phyloP scores from a whole-genome alignment of 2,329 filamentous ascomycete species.

The Cryoendolithus antarcticus region DNA sequence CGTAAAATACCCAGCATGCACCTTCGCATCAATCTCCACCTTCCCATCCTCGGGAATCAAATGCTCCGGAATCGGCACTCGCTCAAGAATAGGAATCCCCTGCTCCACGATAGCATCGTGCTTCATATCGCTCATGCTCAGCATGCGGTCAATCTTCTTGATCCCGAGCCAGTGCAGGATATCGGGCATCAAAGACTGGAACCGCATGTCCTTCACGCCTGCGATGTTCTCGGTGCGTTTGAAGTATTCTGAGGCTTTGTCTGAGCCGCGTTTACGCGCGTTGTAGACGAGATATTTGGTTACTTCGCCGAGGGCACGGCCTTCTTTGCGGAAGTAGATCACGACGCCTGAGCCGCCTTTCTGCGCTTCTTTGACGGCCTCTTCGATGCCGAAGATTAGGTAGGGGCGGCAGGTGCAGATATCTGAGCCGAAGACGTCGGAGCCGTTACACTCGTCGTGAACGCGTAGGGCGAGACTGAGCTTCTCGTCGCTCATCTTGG shows the following conservation, averaged over 20 bases:
- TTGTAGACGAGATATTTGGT: conserved; percentile 81
- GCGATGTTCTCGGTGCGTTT: conserved; percentile 96
- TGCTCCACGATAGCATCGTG: conserved; percentile 78
- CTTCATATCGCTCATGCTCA: conserved; percentile 98
- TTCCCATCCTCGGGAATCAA: conserved; percentile 89
- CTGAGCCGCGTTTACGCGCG: conserved; percentile 64
- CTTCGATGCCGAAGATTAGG: conserved; percentile 91
- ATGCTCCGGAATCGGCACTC: conserved; percentile 82
- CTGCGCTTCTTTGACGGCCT: conserved; percentile 94
- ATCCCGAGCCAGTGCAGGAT: conserved; percentile 97
- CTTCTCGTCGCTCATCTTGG: conserved; percentile 81
- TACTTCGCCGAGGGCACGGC: conserved; percentile 84
- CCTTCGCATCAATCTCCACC: conserved; percentile 98
- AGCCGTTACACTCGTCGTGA: conserved; percentile 85
- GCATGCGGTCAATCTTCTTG: conserved; percentile 95
- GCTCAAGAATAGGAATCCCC: conserved; percentile 77
- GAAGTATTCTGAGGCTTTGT: conserved; percentile 83
- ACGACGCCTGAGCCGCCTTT: conserved; percentile 87
- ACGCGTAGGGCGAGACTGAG: conserved; percentile 72
- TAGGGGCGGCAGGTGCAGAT: conserved; percentile 96
- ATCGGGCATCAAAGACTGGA: conserved; percentile 87
- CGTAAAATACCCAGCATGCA: conserved; percentile 80
- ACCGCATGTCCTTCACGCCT: conserved; percentile 91
- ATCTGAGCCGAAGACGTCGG: conserved; percentile 93
- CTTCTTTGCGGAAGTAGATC: conserved; percentile 98